Base-by-base conservation (phyloP, 1,139 yeast genomes). In the Geotrichum histeridarum region DNA sequence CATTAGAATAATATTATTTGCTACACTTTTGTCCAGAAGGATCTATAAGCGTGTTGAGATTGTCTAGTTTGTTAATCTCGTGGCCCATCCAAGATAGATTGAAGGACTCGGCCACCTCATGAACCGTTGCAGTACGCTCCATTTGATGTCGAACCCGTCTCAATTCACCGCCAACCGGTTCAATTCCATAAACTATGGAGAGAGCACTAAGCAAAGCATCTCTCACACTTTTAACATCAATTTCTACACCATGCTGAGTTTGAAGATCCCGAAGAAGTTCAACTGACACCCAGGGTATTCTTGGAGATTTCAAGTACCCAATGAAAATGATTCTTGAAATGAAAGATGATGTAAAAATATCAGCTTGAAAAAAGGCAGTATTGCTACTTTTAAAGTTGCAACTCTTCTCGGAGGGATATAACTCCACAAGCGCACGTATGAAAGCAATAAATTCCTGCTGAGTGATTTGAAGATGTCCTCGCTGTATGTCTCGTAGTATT, bases 191-290 rank as follows among this genome's bases (percentile, higher is more conserved):
- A 1, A 52, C 48, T 8, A 15, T 35, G 11, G 51, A 42, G n/a
- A 39, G 42, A 5, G 48, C 49, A 18, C 42, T 17, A 7, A 41
- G 35, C 12, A 52, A 38, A 6, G 39, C 54, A 82, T 82, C 42
- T 66, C 81, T 45, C 86, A 86, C 42, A 4, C 47, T 41, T 2
- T 43, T 47, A 2, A 42, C 53, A 12, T 49, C 51, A 18, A 46
- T 32, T 4, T 42, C 33, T 32, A 55, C 48, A n/a, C 42, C 46
- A n/a, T 39, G 15, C 12, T 42, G 38, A n/a, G 15, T 33, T 6
- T 45, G 50, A 9, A 51, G 30, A 12, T 51, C 50, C 5, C 50
- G 42, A 12, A 51, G 42, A 11, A 42, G 12, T 4, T 41, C 22
- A 11, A 51, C 39, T 2, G 50, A 36, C 8, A 45, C 38, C 54